Conservation (phyloP, 164 flowering plant species). For the Echeveria elegans region DNA sequence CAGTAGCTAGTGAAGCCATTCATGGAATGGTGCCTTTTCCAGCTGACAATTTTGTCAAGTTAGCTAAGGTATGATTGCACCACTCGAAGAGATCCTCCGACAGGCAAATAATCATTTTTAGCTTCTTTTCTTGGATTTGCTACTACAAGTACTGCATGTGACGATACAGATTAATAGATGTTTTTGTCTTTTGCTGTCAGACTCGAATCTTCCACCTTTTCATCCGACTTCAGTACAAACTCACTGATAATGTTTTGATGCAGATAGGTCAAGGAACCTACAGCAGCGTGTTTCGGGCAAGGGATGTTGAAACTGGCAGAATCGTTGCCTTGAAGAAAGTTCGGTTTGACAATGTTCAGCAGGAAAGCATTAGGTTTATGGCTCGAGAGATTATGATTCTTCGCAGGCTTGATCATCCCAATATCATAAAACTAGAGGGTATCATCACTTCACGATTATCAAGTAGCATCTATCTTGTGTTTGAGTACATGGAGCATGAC, state of each 20-base stretch:
- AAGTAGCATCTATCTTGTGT: conserved; percentile 76
- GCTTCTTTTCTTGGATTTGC: not conserved
- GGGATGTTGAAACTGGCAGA: not conserved
- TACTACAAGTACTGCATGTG: conserved; percentile 48
- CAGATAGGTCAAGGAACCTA: conserved; percentile 10
- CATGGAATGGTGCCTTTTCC: conserved; percentile 75
- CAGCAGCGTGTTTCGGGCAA: not conserved
- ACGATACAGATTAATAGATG: conserved; percentile 58
- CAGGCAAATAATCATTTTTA: not conserved
- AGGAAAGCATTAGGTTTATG: conserved; percentile 93
- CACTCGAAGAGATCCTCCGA: not conserved
- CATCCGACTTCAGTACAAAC: conserved; percentile 41
- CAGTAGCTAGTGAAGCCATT: conserved; percentile 71
- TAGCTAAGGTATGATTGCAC: conserved; percentile 59
- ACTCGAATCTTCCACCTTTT: too few relatives aligned
- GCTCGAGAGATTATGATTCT: conserved; percentile 84
- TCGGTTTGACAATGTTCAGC: conserved; percentile 24
- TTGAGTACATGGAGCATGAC: conserved; percentile 97
- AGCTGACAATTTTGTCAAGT: conserved; percentile 62
- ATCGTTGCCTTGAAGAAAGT: conserved; percentile 1
- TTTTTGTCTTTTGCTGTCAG: conserved; percentile 18
- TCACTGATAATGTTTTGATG: conserved; percentile 81
- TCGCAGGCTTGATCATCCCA: conserved; percentile 83
- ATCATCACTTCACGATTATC: conserved; percentile 69
- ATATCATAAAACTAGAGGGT: conserved; percentile 77